Base-by-base conservation (phyloP, 441 rosid genomes). In the Sinapis alba region DNA sequence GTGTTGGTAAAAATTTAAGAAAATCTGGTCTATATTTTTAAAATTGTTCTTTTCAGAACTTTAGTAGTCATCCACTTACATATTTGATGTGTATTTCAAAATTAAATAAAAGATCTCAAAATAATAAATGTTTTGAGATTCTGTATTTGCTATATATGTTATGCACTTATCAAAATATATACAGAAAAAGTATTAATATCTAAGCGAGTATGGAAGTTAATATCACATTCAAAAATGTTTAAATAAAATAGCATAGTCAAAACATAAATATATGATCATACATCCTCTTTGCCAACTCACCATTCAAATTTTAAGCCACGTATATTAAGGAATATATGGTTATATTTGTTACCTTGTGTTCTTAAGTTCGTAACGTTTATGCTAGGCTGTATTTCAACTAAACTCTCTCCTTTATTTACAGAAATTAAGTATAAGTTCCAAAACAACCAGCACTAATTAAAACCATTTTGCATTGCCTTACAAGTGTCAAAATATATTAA, bases 371-470 rank as follows among this genome's bases (percentile, higher is more conserved):
- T 24, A 16, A 62, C 26, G 47, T 34, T 54, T 47, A 11, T 71
- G 36, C 1, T 62, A 0, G 36, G 30, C 8, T 71, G 19, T 20
- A 8, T 6, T 28, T 3, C 2, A 71, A n/a, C 18, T 3, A 0
- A 19, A 43, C n/a, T 18, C 27, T 24, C 27, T 38, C 45, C 0
- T 24, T 24, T 24, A 2, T 24, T 24, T 24, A 24, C 4, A 0
- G 27, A 24, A 24, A 24, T 0, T 24, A 24, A 5, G 27, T 24
- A 27, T 6, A 27, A 0, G 64, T n/a, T 50, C 56, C n/a, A 62
- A 69, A 69, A n/a, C 21, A 53, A 36, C n/a, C 8, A 54, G 30
- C 28, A 41, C 60, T 62, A 13, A 19, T 76, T 27, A 69, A 54
- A 27, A 28, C 10, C 12, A 28, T 15, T 15, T 20, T 2, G 1